Base-by-base conservation (phyloP, 768 basidiomycete genomes). In the Hygrophorus pudorinus region DNA sequence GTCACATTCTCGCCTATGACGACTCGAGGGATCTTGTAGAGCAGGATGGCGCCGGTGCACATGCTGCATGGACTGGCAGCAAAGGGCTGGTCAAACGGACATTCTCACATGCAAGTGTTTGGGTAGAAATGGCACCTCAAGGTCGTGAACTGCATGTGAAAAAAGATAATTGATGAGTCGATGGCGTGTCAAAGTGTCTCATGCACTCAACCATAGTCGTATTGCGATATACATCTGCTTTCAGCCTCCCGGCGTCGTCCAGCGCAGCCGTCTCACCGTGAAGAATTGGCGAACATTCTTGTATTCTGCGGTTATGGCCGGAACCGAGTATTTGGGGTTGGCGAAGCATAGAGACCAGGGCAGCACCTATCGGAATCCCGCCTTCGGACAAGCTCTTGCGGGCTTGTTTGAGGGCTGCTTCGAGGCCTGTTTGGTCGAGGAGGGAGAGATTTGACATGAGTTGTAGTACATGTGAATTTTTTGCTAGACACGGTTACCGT, bases 1-100 rank as follows among this genome's bases (percentile, higher is more conserved):
- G 66, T 81, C 13, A 48, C 37, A 49, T 80, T 78, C 55, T 82
- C 80, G 13, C 79, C 79, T 38, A 83, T 74, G 9, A 84, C 78
- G 6, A 81, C 72, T 5, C 79, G 69, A 4, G 76, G 75, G 32
- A 83, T 80, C 37, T 72, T 72, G 59, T 78, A 81, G 8, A 81
- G 63, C n/a, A 77, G 47, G 18, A 78, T 73, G 1, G 79, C 72
- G 6, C 79, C 80, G 1, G 72, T 68, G 52, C 81, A 82, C 81
- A 81, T 80, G 42, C 62, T 68, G 52, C 81, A 82, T 2, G 81
- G 81, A 35, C 75, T 75, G 18, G 53, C 50, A 8, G 48, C 28
- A 38, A 27, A 46, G 44, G 38, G 45, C 29, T 44, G 53, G 24
- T 21, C 5, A 21, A 12, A 11, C 2, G 14, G 38, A n/a, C n/a